These are phyloP conservation scores for Paralagenidium karlingii DNA, from an alignment of 352 stramenopile genomes.

Conservation along the genomic window DNA sequence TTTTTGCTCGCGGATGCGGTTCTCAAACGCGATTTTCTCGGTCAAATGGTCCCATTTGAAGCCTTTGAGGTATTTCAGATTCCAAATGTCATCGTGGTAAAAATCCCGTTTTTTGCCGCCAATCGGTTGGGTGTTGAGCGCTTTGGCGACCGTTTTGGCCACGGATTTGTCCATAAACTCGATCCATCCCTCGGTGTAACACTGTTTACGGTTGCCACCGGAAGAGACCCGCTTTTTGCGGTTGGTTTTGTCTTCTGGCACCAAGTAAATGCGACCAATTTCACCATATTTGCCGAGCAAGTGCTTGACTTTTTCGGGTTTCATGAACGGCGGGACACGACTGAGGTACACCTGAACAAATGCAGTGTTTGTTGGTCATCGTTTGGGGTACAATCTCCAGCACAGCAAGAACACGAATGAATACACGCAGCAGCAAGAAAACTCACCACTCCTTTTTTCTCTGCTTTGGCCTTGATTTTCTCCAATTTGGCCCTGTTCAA, in stretches of 20 bases:
- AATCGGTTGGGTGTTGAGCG: conserved; percentile 90
- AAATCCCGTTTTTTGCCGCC: conserved; percentile 91
- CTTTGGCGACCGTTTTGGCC: conserved; percentile 87
- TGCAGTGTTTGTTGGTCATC: too few relatives aligned
- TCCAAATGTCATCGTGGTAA: conserved; percentile 98
- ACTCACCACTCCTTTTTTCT: too few relatives aligned
- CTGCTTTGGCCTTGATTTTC: too few relatives aligned
- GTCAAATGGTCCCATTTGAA: conserved; percentile 99
- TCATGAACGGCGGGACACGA: conserved; percentile 94
- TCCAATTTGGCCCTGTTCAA: too few relatives aligned
- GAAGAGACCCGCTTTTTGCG: conserved; percentile 83
- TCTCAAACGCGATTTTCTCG: conserved; percentile 93
- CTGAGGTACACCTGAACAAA: conserved; percentile 94
- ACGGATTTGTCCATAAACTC: conserved; percentile 97
- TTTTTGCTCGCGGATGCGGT: conserved; percentile 77
- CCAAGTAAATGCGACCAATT: conserved; percentile 94
- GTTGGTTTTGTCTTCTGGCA: conserved; percentile 90
- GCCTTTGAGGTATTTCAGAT: conserved; percentile 97
- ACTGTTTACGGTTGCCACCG: conserved; percentile 82
- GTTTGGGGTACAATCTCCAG: too few relatives aligned
- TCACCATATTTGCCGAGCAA: conserved; percentile 87
- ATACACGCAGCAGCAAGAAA: too few relatives aligned
- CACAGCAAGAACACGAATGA: too few relatives aligned
- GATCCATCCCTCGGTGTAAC: conserved; percentile 96
- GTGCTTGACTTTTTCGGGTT: conserved; percentile 90